Conservation (phyloP, 2,329 filamentous ascomycete genomes). For the Colletotrichum agaves region DNA sequence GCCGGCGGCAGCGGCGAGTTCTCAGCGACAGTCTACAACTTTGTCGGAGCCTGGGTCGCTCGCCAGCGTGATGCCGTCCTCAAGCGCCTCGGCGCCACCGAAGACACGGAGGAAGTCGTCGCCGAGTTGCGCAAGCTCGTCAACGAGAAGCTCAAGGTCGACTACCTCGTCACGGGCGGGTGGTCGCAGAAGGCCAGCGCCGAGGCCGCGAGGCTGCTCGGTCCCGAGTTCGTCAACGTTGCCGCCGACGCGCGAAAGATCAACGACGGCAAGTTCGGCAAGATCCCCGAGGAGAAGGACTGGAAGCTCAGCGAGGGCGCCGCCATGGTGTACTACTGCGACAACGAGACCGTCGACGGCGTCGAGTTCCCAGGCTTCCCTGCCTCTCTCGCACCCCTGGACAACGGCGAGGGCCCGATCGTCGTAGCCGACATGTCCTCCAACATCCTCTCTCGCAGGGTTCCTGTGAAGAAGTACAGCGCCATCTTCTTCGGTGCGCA, state of each 20-base stretch:
- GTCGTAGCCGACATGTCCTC: slow-evolving; percentile 94
- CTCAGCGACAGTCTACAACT: slow-evolving; percentile 83
- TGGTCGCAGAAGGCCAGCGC: slow-evolving; percentile 90
- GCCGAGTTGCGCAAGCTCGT: slow-evolving; percentile 72
- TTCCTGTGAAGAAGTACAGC: slow-evolving; percentile 83
- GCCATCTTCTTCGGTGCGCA: slow-evolving; percentile 93
- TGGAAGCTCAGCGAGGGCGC: slow-evolving; percentile 79
- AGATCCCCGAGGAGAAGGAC: slow-evolving; percentile 78
- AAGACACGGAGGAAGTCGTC: slow-evolving; percentile 61
- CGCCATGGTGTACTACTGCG: slow-evolving; percentile 87
- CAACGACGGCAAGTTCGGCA: slow-evolving; percentile 86
- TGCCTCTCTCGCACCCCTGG: slow-evolving; percentile 65
- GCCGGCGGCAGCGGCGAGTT: slow-evolving; percentile 89
- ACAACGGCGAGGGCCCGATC: slow-evolving; percentile 74
- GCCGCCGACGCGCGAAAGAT: slow-evolving; percentile 73
- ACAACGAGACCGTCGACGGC: slow-evolving; percentile 94
- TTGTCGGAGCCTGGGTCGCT: slow-evolving; percentile 85
- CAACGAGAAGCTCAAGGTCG: slow-evolving; percentile 78
- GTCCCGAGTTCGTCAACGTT: slow-evolving; percentile 82
- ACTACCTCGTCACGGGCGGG: slow-evolving; percentile 90
- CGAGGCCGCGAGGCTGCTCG: slow-evolving; percentile 82
- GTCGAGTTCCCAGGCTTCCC: slow-evolving; percentile 89
- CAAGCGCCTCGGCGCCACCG: slow-evolving; percentile 59
- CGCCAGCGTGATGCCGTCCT: slow-evolving; percentile 70
- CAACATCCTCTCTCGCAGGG: slow-evolving; percentile 85